Conservation (phyloP, 345 rosid genomes). For the Toxicodendron radicans region DNA sequence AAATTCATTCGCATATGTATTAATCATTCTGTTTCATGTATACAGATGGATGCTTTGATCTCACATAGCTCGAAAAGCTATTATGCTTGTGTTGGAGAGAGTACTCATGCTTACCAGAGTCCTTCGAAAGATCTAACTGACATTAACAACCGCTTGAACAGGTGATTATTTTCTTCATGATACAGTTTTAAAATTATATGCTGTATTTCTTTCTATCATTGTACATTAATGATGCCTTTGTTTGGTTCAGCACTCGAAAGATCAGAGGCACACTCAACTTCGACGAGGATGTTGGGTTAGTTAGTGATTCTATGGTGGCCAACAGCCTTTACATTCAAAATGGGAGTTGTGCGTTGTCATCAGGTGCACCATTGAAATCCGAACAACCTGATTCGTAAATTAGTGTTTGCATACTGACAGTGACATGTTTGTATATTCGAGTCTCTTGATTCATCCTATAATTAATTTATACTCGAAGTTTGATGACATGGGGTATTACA, state of each 20-base stretch:
- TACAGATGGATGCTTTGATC: slow-evolving; percentile 91
- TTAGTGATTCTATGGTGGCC: slow-evolving; percentile 93
- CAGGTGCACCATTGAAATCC: slow-evolving; percentile 33
- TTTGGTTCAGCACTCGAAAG: slow-evolving; percentile 49
- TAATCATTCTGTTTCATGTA: slow-evolving; percentile 3
- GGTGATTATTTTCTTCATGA: slow-evolving; percentile 38
- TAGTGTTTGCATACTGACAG: not conserved
- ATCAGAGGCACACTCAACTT: slow-evolving; percentile 71
- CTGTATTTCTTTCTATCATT: not conserved
- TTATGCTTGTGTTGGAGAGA: slow-evolving; percentile 98
- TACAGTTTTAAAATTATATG: not conserved
- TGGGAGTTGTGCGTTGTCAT: slow-evolving; percentile 44
- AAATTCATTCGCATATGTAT: not conserved
- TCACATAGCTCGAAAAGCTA: slow-evolving; percentile 86
- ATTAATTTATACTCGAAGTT: slow-evolving; percentile 1
- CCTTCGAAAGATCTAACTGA: slow-evolving; percentile 94
- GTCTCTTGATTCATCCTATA: not conserved
- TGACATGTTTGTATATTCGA: slow-evolving; percentile 30
- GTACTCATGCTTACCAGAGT: slow-evolving; percentile 95
- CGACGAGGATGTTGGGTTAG: slow-evolving; percentile 85
- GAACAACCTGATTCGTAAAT: slow-evolving; percentile 41
- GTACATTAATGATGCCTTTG: not conserved
- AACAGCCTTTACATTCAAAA: slow-evolving; percentile 78
- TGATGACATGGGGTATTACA: slow-evolving; percentile 20
- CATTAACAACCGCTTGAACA: slow-evolving; percentile 81